phyloP scores from a whole-genome alignment of 805 yeast genomes.

The Sugiyamaella americana region DNA sequence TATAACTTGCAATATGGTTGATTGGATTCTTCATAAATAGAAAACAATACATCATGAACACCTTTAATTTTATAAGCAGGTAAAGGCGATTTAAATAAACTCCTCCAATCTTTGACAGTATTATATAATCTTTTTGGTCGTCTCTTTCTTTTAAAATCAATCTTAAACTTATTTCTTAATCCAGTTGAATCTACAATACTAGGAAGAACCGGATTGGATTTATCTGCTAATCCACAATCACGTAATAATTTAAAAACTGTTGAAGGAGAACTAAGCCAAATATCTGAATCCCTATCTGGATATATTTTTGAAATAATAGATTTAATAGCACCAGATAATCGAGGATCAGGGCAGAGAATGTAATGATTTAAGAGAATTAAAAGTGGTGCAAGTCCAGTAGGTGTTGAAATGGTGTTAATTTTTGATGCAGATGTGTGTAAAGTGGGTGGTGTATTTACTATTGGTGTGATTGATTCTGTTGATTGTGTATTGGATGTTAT shows the following conservation, averaged over 20 bases:
- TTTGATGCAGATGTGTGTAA: no score
- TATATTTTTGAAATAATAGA: constrained; percentile 13
- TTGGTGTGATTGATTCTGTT: not conserved
- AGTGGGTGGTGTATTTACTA: no score
- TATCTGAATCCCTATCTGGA: constrained; percentile 17
- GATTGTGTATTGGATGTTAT: not conserved
- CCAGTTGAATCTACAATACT: not conserved
- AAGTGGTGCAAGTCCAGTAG: not conserved
- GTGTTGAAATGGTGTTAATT: constrained; percentile 1
- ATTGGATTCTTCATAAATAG: not conserved
- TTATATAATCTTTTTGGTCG: not conserved
- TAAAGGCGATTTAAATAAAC: no score
- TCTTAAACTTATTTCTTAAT: not conserved
- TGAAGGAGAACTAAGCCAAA: constrained; percentile 21
- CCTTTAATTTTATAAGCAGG: not conserved
- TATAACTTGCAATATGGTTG: not conserved
- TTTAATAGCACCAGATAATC: constrained; percentile 14
- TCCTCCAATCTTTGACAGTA: not conserved
- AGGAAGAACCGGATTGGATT: constrained; percentile 6
- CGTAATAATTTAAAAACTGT: constrained; percentile 12
- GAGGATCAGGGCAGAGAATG: constrained; percentile 12
- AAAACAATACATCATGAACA: not conserved
- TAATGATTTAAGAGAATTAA: constrained; percentile 13
- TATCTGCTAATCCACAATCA: constrained; percentile 5
- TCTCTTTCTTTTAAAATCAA: not conserved